phyloP scores from a whole-genome alignment of 805 yeast species.

The Maudiozyma serrabonitensis region DNA sequence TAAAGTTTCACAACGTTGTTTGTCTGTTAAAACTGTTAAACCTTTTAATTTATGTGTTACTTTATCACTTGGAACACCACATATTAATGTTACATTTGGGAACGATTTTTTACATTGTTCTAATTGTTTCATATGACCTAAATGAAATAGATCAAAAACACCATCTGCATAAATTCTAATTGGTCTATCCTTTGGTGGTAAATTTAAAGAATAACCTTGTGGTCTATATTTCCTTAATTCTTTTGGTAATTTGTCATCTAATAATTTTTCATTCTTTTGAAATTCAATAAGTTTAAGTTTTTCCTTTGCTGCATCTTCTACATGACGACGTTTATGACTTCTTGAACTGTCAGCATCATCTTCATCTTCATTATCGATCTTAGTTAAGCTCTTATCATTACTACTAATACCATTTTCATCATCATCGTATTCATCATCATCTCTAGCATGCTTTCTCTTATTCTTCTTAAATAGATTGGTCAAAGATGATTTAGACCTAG shows the following conservation, averaged over 20 bases:
- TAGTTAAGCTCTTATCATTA: conserved; percentile 1
- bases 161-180: conserved; percentile 97
- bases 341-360: conserved; percentile 3
- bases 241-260: conserved; percentile 57
- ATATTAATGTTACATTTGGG: conserved; percentile 72
- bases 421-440: conserved; percentile 20
- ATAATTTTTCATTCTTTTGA: conserved; percentile 43
- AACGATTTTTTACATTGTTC: conserved; percentile 94
- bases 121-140: conserved; percentile 96
- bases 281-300: conserved; percentile 10
- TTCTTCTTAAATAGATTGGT: conserved; percentile 27
- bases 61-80: conserved; percentile 84
- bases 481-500: conserved; percentile 24
- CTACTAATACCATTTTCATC: not conserved
- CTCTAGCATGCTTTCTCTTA: conserved; percentile 18
- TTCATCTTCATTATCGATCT: conserved; percentile 1
- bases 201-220: conserved; percentile 61
- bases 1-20: conserved; percentile 84
- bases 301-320: conserved; percentile 12
- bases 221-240: conserved; percentile 73
- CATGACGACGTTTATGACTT: conserved; percentile 13
- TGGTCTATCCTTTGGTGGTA: conserved; percentile 80
- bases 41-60: conserved; percentile 92
- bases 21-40: conserved; percentile 78
- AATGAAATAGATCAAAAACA: conserved; percentile 89